Evolutionary conservation across 2,329 filamentous ascomycete species (phyloP), one percentile per base, ranked within the genome.

Genomic region (Chaetomiaceae sp.): DNA sequence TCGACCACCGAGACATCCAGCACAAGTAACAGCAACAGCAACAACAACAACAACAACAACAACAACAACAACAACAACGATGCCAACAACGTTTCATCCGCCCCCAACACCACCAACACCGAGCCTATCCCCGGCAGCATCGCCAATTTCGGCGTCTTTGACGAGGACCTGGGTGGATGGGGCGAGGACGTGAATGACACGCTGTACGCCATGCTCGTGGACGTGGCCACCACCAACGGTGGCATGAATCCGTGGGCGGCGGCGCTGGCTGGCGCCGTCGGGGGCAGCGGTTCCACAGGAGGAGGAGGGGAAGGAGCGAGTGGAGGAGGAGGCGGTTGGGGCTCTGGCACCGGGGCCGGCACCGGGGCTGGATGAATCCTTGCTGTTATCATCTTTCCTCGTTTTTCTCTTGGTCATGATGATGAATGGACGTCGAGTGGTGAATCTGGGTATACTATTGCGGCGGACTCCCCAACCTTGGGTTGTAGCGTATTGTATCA

Each of bases 191-290:
- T 49, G 18, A 19, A 44, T 10, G 29, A 49, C n/a, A 22, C 41
- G 15, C 24, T 50, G 11, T 54, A 48, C 38, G 24, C 35, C 35
- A 49, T 50, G 39, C 22, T 52, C 14, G 11, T 43, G 6, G 47
- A 40, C 32, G 26, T 19, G 15, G 12, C 29, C 20, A n/a, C n/a
- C 12, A 39, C 18, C 5, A 19, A 38, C 20, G 19, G 15, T 39
- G 22, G 10, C 26, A 36, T 39, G 19, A 27, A 44, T 4, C 34
- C 37, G 3, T 51, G 45, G 45, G 22, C 34, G 11, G 7, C 11
- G 12, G 7, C 11, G 12, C 12, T 47, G 20, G 29, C 39, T 7
- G 27, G 4, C 12, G 48, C 20, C 17, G 39, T 11, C 20, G 38
- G 19, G 10, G 36, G 38, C 11, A 22, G 30, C 32, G 18, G 29